Base-by-base conservation (phyloP, 1,139 yeast species). In the Pichia sp. region DNA sequence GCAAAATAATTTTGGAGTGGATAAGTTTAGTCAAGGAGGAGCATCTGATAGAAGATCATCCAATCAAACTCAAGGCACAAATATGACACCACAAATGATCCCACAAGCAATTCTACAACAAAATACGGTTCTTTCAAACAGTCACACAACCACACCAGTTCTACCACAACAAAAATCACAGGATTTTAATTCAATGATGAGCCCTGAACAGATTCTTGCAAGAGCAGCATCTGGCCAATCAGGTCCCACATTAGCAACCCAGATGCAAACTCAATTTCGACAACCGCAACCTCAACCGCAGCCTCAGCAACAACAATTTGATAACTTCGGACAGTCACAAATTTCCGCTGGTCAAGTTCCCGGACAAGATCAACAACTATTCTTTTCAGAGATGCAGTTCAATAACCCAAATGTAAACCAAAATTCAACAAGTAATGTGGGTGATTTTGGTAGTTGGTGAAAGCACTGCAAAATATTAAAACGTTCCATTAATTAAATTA, bases 161-260 rank as follows among this genome's bases (percentile, higher is more conserved):
- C 7, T 53, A 42, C 29, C 50, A 46, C 43, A 43, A 26, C 53
- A 42, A 8, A 26, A 30, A 30, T 18, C 32, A 8, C 47, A 45
- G n/a, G 53, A 48, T 8, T 47, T 54, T 3, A 52, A 46, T 39
- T 36, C 59, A 2, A 55, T 58, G 40, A 43, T 61, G 36, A 58
- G 62, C 34, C 65, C 65, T 5, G 66, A 62, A 42, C 65, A 62
- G 47, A 61, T 62, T 18, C 53, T 62, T 29, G 64, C 65, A 7
- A 54, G 62, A 42, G 64, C 59, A 32, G 48, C 53, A 25, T 33
- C 42, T 4, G 10, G 9, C 11, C 37, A 39, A 37, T 30, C 32
- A 30, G 8, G 32, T 30, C 8, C 32, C 32, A 30, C 7, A 28
- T 7, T 8, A 4, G 8, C 4, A 18, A 26, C 28, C 7, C 9